Percentiles rank a stretch among this genome's conserved stretches.
Evolutionary conservation across 148 eudicot species (phyloP).

Genomic region (Nepenthes gracilis): DNA sequence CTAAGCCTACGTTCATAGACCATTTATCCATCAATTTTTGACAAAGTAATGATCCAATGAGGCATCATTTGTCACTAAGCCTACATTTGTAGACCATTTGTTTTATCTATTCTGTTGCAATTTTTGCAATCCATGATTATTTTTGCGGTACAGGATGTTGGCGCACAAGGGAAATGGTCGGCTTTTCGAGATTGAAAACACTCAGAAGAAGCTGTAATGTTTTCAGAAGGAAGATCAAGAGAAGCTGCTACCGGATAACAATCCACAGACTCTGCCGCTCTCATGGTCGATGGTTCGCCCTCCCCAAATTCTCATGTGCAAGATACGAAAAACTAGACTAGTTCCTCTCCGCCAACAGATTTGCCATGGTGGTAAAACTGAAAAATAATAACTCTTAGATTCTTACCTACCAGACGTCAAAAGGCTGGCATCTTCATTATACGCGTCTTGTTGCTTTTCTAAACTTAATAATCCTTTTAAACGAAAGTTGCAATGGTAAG

Average conservation of each 20-base stretch:
- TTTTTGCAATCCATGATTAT: background rate
- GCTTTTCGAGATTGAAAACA: constrained; percentile 26
- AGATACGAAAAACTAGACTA: constrained; percentile 46
- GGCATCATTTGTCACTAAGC: background rate
- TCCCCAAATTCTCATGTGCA: constrained; percentile 35
- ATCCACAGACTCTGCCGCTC: constrained; percentile 40
- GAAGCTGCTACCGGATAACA: constrained; percentile 51
- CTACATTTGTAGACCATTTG: background rate
- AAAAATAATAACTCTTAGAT: too few relatives aligned
- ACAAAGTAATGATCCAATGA: too few relatives aligned
- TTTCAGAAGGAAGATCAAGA: constrained; percentile 44
- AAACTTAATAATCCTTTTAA: too few relatives aligned
- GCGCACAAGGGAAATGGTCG: constrained; percentile 25
- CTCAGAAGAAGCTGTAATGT: constrained; percentile 19
- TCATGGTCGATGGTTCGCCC: constrained; percentile 28
- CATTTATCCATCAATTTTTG: too few relatives aligned
- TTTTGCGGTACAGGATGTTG: constrained; percentile 37
- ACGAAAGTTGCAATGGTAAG: too few relatives aligned
- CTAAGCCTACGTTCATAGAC: too few relatives aligned
- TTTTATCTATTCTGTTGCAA: background rate
- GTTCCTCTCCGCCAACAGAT: background rate
- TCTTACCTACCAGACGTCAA: too few relatives aligned
- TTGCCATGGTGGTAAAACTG: background rate
- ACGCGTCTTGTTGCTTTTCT: too few relatives aligned
- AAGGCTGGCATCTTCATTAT: too few relatives aligned